Evolutionary conservation across 129 eudicot species (phyloP).

Genomic region (Glebionis coronaria): DNA sequence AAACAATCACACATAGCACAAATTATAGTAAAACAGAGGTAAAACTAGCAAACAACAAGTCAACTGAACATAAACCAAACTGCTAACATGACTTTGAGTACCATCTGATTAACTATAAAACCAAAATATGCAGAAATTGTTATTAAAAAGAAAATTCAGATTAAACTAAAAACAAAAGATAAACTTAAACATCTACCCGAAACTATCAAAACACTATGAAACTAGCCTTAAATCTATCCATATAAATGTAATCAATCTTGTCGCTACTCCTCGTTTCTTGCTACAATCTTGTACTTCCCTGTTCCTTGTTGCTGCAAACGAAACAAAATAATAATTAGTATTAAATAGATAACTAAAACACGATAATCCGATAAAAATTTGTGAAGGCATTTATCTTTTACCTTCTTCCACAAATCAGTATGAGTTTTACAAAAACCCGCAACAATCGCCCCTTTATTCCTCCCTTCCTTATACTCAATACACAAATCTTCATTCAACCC

Average conservation of each 20-base stretch:
- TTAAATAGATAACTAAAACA: not conserved
- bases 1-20: too few relatives aligned
- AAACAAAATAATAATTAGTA: conserved; percentile 16
- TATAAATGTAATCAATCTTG: not conserved
- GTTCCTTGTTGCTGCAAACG: conserved; percentile 86
- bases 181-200: not conserved
- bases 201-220: conserved; percentile 15
- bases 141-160: conserved; percentile 2
- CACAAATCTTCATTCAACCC: conserved; percentile 73
- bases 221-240: not conserved
- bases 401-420: conserved; percentile 81
- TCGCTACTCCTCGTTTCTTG: conserved; percentile 49
- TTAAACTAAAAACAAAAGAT: not conserved
- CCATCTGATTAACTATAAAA: conserved; percentile 5
- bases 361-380: not conserved
- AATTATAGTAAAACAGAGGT: too few relatives aligned
- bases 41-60: conserved; percentile 6
- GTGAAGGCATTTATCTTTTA: conserved; percentile 8
- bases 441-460: conserved; percentile 62
- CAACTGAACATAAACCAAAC: not conserved
- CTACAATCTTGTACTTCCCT: conserved; percentile 92
- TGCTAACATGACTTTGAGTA: not conserved
- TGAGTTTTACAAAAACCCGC: conserved; percentile 74
- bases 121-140: conserved; percentile 11
- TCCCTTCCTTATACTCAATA: conserved; percentile 72